phyloP scores from a whole-genome alignment of 2,329 filamentous ascomycete species.

The Leptoxyphium fumago region DNA sequence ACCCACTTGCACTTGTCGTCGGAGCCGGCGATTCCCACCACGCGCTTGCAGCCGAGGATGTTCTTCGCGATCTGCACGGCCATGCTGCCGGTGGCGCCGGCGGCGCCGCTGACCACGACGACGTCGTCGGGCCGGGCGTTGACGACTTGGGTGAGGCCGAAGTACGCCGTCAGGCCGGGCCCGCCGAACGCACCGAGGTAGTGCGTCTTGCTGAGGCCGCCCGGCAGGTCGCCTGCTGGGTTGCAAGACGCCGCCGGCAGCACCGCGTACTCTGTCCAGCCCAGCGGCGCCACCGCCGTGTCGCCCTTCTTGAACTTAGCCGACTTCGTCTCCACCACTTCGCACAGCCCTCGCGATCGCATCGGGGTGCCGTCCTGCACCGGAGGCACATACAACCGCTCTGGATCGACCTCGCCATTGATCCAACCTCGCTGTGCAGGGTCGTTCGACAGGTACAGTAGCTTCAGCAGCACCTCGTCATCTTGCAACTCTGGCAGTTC shows the following conservation, averaged over 20 bases:
- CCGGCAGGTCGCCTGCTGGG: slow-evolving; percentile 10
- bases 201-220: slow-evolving; percentile 27
- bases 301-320: slow-evolving; percentile 21
- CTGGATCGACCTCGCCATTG: slow-evolving; percentile 22
- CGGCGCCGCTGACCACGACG: slow-evolving; percentile 34
- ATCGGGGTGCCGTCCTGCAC: slow-evolving; percentile 27
- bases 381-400: slow-evolving; percentile 32
- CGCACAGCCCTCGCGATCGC: slow-evolving; percentile 21
- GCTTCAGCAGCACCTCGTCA: slow-evolving; percentile 32
- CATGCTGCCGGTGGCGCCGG: slow-evolving; percentile 34
- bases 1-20: slow-evolving; percentile 40
- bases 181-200: slow-evolving; percentile 33
- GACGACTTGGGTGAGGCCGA: slow-evolving; percentile 28
- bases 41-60: slow-evolving; percentile 26
- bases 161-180: slow-evolving; percentile 33
- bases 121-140: slow-evolving; percentile 26
- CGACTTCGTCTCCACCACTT: slow-evolving; percentile 24
- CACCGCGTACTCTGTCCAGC: slow-evolving; percentile 30
- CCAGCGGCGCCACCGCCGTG: slow-evolving; percentile 18
- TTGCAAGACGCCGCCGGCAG: slow-evolving; percentile 18
- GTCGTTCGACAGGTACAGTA: slow-evolving; percentile 36
- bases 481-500: slow-evolving; percentile 22
- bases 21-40: slow-evolving; percentile 39
- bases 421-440: slow-evolving; percentile 40
- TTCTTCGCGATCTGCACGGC: slow-evolving; percentile 40